Evolutionary conservation across 1,284 basidiomycete genomes (phyloP).

Genomic region (Cutaneotrichosporon spelunceum): DNA sequence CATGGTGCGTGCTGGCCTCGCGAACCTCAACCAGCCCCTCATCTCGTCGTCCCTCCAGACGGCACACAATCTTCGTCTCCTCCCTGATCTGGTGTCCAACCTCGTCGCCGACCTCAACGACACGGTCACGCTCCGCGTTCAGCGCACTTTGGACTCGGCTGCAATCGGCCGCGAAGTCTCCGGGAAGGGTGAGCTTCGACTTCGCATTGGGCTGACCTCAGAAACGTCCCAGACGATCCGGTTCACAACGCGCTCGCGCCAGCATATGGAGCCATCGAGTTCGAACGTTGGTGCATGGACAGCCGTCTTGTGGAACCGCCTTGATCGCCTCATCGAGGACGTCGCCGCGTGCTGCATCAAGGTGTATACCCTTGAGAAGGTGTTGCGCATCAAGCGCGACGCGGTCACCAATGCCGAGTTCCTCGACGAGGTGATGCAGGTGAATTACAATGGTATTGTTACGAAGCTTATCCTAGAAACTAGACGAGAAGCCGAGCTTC

Average conservation of each 20-base stretch:
- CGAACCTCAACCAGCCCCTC: conserved; percentile 74
- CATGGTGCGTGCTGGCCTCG: conserved; percentile 75
- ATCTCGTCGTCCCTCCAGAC: conserved; percentile 90
- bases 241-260: conserved; percentile 55
- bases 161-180: conserved; percentile 77
- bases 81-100: conserved; percentile 76
- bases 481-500: conserved; percentile 85
- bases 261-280: conserved; percentile 72
- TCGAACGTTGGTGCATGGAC: conserved; percentile 77
- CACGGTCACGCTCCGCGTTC: conserved; percentile 75
- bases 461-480: conserved; percentile 54
- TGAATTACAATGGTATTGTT: conserved; percentile 37
- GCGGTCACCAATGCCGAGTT: conserved; percentile 71
- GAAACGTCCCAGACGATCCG: conserved; percentile 31
- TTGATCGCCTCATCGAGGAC: conserved; percentile 81
- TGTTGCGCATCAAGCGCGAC: conserved; percentile 82
- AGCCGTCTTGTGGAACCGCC: conserved; percentile 71
- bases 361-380: conserved; percentile 92
- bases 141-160: conserved; percentile 76
- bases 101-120: conserved; percentile 77
- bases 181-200: conserved; percentile 62
- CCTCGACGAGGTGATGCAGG: conserved; percentile 87
- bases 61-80: conserved; percentile 81
- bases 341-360: conserved; percentile 88
- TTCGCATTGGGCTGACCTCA: not conserved